phyloP scores from a whole-genome alignment of 768 basidiomycete genomes.

The Scleroderma citrinum region DNA sequence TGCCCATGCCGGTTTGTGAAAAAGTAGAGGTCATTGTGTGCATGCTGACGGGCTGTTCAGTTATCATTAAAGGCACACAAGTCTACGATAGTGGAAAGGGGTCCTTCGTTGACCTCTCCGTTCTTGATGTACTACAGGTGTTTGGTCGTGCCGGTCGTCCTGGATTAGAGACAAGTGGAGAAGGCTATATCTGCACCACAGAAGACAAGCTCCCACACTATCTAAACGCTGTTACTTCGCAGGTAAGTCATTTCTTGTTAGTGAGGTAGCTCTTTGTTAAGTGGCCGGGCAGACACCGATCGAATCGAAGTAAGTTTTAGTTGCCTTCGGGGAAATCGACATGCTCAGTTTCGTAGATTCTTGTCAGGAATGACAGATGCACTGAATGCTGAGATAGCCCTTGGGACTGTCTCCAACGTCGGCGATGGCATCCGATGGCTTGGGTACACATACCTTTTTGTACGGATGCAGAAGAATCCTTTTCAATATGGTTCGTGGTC shows the following conservation, averaged over 20 bases:
- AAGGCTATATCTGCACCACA: conserved; percentile 95
- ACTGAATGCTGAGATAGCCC: conserved; percentile 90
- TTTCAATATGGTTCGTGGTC: conserved; percentile 63
- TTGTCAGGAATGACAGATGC: conserved; percentile 80
- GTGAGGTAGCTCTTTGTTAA: background rate
- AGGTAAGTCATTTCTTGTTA: conserved; percentile 40
- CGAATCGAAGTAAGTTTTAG: conserved; percentile 70
- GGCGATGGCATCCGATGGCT: conserved; percentile 90
- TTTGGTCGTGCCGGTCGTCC: conserved; percentile 95
- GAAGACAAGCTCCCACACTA: conserved; percentile 91
- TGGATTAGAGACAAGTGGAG: conserved; percentile 85
- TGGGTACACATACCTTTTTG: conserved; percentile 94
- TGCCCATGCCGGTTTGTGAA: conserved; percentile 79
- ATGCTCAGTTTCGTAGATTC: conserved; percentile 46
- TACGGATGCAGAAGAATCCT: conserved; percentile 91
- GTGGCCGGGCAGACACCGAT: conserved; percentile 67
- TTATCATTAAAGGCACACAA: conserved; percentile 96
- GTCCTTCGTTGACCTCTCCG: conserved; percentile 85
- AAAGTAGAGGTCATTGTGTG: conserved; percentile 4
- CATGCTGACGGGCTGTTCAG: conserved; percentile 33
- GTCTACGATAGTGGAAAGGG: conserved; percentile 91
- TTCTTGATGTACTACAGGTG: conserved; percentile 94
- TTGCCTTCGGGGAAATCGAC: background rate
- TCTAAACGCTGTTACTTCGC: conserved; percentile 79
- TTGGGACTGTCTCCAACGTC: conserved; percentile 88